Evolutionary conservation across 768 basidiomycete species (phyloP).

Genomic region (Imleria badia): DNA sequence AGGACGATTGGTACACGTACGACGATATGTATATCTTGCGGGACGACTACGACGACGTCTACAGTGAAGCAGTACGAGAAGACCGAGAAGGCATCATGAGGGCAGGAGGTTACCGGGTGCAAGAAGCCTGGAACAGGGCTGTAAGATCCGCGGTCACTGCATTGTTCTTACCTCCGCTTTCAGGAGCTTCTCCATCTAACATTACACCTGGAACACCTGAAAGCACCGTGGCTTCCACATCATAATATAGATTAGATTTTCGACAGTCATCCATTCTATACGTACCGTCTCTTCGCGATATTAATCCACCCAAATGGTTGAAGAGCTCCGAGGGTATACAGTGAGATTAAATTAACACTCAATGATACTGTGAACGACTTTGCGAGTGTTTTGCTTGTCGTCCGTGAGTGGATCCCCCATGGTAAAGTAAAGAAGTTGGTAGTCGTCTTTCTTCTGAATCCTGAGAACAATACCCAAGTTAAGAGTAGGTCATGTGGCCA

Average conservation of each 20-base stretch:
- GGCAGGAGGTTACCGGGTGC: conserved; percentile 77
- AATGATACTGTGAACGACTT: conserved; percentile 52
- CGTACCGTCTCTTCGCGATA: not conserved
- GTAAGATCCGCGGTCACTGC: conserved; percentile 71
- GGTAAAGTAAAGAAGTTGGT: conserved; percentile 84
- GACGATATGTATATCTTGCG: conserved; percentile 62
- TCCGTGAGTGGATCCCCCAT: conserved; percentile 62
- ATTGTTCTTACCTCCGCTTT: conserved; percentile 58
- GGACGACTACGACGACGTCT: conserved; percentile 66
- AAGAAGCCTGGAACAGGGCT: conserved; percentile 86
- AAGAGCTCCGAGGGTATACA: not conserved
- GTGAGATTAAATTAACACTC: conserved; percentile 18
- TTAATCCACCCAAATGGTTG: not conserved
- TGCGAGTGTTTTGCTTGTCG: conserved; percentile 47
- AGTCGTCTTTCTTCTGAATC: conserved; percentile 51
- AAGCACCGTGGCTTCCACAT: conserved; percentile 46
- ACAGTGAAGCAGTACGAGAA: conserved; percentile 72
- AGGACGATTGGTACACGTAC: conserved; percentile 75
- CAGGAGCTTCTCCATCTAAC: conserved; percentile 25
- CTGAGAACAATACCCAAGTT: conserved; percentile 10
- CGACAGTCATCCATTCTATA: not conserved
- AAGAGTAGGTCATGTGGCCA: not conserved
- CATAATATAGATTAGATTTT: conserved; percentile 11
- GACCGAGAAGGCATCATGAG: conserved; percentile 79
- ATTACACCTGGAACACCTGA: conserved; percentile 27